A percentile compares a stretch with the other conserved stretches of the same genome.
Conservation (phyloP, 441 rosid genomes). For the Viola pubescens region DNA sequence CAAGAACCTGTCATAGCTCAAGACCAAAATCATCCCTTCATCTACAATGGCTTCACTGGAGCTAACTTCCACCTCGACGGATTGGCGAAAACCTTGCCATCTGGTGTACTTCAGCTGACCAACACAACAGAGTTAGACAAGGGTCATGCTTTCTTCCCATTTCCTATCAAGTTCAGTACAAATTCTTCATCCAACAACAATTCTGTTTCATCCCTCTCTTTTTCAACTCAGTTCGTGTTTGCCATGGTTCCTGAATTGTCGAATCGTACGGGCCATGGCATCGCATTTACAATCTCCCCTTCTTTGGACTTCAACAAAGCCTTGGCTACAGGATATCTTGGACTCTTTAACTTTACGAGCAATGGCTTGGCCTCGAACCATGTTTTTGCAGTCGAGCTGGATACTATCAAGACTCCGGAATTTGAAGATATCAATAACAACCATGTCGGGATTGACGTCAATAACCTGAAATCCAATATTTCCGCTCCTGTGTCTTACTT, state of each 20-base stretch:
- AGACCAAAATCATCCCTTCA: conserved; percentile 20
- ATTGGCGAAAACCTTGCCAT: not conserved
- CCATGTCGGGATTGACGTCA: conserved; percentile 73
- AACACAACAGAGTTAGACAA: not conserved
- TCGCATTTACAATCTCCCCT: conserved; percentile 60
- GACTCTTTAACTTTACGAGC: conserved; percentile 56
- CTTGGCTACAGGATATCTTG: conserved; percentile 47
- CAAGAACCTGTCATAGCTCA: conserved; percentile 19
- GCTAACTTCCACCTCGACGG: not conserved
- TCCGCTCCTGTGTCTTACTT: conserved; percentile 38
- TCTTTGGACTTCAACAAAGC: conserved; percentile 19
- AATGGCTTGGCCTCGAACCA: conserved; percentile 45
- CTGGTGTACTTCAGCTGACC: conserved; percentile 1
- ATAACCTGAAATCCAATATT: conserved; percentile 44
- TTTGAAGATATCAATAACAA: conserved; percentile 49
- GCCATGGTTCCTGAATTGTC: conserved; percentile 51
- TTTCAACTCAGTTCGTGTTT: conserved; percentile 60
- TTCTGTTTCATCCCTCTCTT: conserved; percentile 32
- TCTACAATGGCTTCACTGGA: conserved; percentile 28
- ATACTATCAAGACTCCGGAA: conserved; percentile 67
- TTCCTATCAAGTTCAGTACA: conserved; percentile 45
- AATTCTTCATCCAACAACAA: conserved; percentile 19
- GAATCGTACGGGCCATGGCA: conserved; percentile 70
- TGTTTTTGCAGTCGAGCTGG: conserved; percentile 67
- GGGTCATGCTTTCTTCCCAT: conserved; percentile 50